These are phyloP conservation scores for Rhexocercosporidium sp. DNA, from an alignment of 2,329 filamentous ascomycete species.

Conservation along the genomic window DNA sequence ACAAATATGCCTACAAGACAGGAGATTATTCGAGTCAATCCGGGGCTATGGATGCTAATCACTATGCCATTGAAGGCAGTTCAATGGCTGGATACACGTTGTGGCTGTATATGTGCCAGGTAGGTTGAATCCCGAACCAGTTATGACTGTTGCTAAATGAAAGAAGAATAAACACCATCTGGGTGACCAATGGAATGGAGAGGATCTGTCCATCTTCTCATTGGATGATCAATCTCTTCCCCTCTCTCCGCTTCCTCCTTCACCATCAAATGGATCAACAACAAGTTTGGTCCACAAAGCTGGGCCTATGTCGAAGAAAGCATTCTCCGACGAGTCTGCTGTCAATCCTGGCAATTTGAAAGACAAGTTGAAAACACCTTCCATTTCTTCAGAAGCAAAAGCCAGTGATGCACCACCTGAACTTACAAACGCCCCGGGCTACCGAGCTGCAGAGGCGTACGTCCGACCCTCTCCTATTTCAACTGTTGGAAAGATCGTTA, in stretches of 20 bases:
- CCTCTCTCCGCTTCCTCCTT: constrained; percentile 54
- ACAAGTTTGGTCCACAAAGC: constrained; percentile 51
- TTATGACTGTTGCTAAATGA: neutral
- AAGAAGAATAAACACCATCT: constrained; percentile 82
- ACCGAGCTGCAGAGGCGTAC: constrained; percentile 90
- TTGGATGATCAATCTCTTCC: constrained; percentile 75
- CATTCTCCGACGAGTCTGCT: constrained; percentile 57
- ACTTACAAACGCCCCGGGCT: constrained; percentile 70
- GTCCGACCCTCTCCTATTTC: constrained; percentile 82
- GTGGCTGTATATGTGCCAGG: constrained; percentile 82
- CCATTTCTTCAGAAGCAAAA: constrained; percentile 60
- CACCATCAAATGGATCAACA: constrained; percentile 51
- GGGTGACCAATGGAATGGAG: constrained; percentile 97
- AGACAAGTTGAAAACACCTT: constrained; percentile 69
- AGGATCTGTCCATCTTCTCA: constrained; percentile 91
- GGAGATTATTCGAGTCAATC: constrained; percentile 94
- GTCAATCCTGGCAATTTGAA: constrained; percentile 80
- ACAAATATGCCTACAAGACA: constrained; percentile 92
- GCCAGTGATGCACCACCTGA: constrained; percentile 58
- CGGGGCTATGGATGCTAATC: constrained; percentile 93
- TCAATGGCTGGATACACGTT: constrained; percentile 83
- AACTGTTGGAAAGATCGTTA: constrained; percentile 72
- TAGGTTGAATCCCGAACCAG: constrained; percentile 47
- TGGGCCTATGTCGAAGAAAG: constrained; percentile 44
- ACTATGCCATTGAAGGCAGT: constrained; percentile 88